Evolutionary conservation across 495 filamentous ascomycete genomes (phyloP), one percentile per base, ranked within the genome.

Genomic region (Neohortaea acidophila): DNA sequence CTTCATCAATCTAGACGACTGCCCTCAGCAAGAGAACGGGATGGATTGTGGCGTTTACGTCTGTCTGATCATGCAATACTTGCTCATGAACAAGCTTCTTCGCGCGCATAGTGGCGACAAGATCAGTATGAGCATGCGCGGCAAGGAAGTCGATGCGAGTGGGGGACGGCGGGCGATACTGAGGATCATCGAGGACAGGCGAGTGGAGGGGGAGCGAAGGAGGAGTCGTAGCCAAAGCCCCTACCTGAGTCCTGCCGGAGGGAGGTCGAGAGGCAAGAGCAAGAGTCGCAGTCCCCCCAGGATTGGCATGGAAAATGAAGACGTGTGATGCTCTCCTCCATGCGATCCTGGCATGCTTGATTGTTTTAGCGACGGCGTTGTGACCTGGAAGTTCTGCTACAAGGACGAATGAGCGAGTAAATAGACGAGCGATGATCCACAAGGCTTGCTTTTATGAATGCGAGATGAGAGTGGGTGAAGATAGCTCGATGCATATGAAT

Each of bases 1-100:
- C 5, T 93, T 87, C 51, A 61, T 77, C 41, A 69, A 86, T 59
- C 62, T 99, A 20, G 63, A 75, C 3, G 89, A 96, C 53, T 75
- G 73, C 7, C 91, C 89, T 2, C 79, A 93, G 47, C 91, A 99
- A 58, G 81, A 84, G 45, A 94, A 96, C 49, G 72, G 77, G 37
- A 82, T 69, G 45, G 91, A 96, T 60, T 99, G 91, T 53, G 91
- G 91, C 11, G 84, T 99, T 0, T 94, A 84, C 56, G 91, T 99
- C 1, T 96, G 91, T 56, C 70, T 94, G 47, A 68, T 79, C 39
- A 99, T 96, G 86, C 69, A 81, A 26, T 73, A 93, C 57, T 59
- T 99, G 12, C 70, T 97, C 14, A 58, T 94, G 24, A 83, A 81
- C 58, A 67, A 80, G 31, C 60, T 99, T n/a, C 60, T 99, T 29